phyloP scores from a whole-genome alignment of 2,329 filamentous ascomycete species.

The Colletotrichum eremochloae region DNA sequence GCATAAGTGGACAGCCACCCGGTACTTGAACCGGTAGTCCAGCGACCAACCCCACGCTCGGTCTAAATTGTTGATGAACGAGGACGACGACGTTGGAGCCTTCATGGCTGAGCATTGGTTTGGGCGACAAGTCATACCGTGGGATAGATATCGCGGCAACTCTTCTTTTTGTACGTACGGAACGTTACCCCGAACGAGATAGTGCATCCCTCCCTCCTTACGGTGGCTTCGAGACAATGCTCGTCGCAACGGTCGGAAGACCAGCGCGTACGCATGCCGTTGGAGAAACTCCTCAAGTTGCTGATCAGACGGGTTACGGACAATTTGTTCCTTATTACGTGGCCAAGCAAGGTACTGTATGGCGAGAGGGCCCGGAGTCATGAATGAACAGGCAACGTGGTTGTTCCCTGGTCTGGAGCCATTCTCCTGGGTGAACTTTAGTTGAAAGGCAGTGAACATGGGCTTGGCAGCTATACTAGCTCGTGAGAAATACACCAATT shows the following conservation, averaged over 20 bases:
- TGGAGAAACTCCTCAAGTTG: slow-evolving; percentile 38
- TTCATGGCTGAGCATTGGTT: not conserved
- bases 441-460: not conserved
- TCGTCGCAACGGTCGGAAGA: slow-evolving; percentile 26
- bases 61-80: slow-evolving; percentile 8
- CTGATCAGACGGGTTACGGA: slow-evolving; percentile 21
- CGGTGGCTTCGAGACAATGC: slow-evolving; percentile 16
- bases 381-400: not conserved
- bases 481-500: not conserved
- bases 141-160: too few relatives aligned
- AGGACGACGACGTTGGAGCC: not conserved
- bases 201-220: not conserved
- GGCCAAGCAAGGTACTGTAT: not conserved
- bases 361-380: not conserved
- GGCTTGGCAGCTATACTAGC: not conserved
- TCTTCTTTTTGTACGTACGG: not conserved
- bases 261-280: slow-evolving; percentile 1
- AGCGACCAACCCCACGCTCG: slow-evolving; percentile 25
- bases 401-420: not conserved
- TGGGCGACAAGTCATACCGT: not conserved
- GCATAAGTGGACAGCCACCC: not conserved
- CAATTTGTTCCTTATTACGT: not conserved
- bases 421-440: not conserved
- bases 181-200: not conserved
- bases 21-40: slow-evolving; percentile 6